phyloP scores from a whole-genome alignment of 148 eudicot species.

The Rhododendron vialii region DNA sequence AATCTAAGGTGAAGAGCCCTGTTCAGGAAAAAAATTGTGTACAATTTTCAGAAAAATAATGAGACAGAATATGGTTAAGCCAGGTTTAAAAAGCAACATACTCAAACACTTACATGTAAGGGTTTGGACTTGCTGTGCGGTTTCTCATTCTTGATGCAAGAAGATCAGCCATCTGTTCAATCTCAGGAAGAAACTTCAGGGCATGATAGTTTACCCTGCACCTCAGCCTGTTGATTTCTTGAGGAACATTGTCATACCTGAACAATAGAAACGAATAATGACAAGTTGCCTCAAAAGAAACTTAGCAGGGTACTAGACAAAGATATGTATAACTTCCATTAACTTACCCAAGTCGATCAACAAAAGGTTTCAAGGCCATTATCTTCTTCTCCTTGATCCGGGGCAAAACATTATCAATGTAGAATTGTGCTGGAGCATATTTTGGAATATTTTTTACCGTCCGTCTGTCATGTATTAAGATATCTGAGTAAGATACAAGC shows the following conservation, averaged over 20 bases:
- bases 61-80: background rate
- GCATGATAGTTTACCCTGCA: constrained; percentile 98
- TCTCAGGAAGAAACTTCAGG: constrained; percentile 90
- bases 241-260: constrained; percentile 98
- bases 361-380: constrained; percentile 97
- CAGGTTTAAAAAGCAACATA: background rate
- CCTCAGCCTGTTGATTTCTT: constrained; percentile 83
- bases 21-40: constrained; percentile 19
- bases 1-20: constrained; percentile 99
- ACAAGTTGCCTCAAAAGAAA: background rate
- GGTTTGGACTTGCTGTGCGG: constrained; percentile 77
- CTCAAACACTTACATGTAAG: constrained; percentile 64
- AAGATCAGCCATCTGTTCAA: constrained; percentile 87
- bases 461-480: constrained; percentile 52
- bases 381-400: constrained; percentile 97
- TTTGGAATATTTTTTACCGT: constrained; percentile 97
- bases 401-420: constrained; percentile 97
- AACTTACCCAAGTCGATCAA: constrained; percentile 97
- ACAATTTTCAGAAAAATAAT: background rate
- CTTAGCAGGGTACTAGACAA: background rate
- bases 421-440: constrained; percentile 93
- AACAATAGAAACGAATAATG: constrained; percentile 7
- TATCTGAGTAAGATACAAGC: background rate
- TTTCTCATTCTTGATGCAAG: constrained; percentile 94
- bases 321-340: background rate